These are phyloP conservation scores for Oxyria digyna DNA, from an alignment of 148 eudicot genomes.

Conservation along the genomic window DNA sequence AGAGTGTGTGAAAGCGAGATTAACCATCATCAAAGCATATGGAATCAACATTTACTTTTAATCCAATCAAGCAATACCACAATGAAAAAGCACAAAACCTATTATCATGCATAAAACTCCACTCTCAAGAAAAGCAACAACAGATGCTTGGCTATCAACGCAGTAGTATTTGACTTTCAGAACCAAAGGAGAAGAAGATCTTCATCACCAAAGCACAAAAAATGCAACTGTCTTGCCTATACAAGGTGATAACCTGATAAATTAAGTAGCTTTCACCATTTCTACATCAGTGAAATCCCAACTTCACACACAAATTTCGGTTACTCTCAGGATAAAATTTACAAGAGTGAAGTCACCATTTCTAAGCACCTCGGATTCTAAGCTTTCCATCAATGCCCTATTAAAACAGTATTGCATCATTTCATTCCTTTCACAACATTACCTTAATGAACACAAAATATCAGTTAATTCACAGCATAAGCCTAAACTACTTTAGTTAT, in stretches of 20 bases:
- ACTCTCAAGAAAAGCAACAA: slow-evolving; percentile 1
- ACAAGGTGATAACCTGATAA: not conserved
- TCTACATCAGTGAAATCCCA: not conserved
- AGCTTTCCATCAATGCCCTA: slow-evolving; percentile 1
- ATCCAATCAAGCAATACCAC: not conserved
- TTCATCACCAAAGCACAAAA: not conserved
- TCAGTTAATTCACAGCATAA: not conserved
- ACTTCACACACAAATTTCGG: not conserved
- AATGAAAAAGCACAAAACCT: not conserved
- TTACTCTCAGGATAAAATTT: not conserved
- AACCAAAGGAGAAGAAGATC: not conserved
- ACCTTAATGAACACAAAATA: not conserved
- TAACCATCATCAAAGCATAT: slow-evolving; percentile 1
- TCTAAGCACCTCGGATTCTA: not conserved
- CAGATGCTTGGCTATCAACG: not conserved
- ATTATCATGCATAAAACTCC: not conserved
- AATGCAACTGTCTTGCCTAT: not conserved
- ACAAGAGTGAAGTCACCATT: slow-evolving; percentile 1
- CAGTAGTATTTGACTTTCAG: not conserved
- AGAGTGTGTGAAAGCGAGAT: not conserved
- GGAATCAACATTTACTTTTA: slow-evolving; percentile 1
- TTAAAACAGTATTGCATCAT: not conserved
- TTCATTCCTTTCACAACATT: not conserved
- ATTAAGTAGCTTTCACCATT: not conserved
- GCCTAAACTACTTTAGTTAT: not conserved